Conservation (phyloP, 495 filamentous ascomycete genomes). For the Bryoglossum gracile region DNA sequence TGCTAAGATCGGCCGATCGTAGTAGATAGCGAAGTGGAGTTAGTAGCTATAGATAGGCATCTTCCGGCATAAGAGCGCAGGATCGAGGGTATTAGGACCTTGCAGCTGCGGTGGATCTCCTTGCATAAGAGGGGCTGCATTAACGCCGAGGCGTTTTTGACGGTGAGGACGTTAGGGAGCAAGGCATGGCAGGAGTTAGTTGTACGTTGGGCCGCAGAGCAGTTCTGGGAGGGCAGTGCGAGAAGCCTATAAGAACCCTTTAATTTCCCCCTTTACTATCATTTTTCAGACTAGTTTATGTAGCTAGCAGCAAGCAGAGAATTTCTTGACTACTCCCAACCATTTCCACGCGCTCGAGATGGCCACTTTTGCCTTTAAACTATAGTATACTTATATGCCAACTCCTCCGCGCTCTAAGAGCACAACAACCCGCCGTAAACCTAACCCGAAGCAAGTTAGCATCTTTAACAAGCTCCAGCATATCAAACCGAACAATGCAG, state of each 20-base stretch:
- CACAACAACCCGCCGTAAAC: slow-evolving; percentile 8
- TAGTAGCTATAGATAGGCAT: slow-evolving; percentile 6
- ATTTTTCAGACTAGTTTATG: slow-evolving; percentile 5
- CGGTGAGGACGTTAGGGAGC: neutral
- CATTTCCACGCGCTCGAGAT: slow-evolving; percentile 13
- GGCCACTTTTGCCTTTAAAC: slow-evolving; percentile 14
- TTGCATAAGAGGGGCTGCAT: slow-evolving; percentile 7
- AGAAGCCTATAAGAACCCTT: slow-evolving; percentile 10
- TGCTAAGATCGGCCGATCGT: slow-evolving; percentile 10
- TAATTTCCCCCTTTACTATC: slow-evolving; percentile 1
- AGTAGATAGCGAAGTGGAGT: slow-evolving; percentile 8
- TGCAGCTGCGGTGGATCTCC: slow-evolving; percentile 8
- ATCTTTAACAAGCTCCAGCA: slow-evolving; percentile 4
- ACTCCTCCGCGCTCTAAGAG: slow-evolving; percentile 17
- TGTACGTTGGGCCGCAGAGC: slow-evolving; percentile 1
- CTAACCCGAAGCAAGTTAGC: slow-evolving; percentile 1
- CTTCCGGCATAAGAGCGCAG: slow-evolving; percentile 10
- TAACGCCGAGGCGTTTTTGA: slow-evolving; percentile 7
- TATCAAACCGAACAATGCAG: slow-evolving; percentile 6
- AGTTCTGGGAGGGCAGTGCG: slow-evolving; percentile 10
- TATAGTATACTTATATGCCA: slow-evolving; percentile 16
- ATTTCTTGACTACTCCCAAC: slow-evolving; percentile 9
- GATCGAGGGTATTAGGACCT: slow-evolving; percentile 11
- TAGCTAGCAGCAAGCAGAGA: slow-evolving; percentile 1
- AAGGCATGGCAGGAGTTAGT: neutral